These are phyloP conservation scores for Eucalyptus coolabah DNA, from an alignment of 345 rosid species.

Conservation along the genomic window DNA sequence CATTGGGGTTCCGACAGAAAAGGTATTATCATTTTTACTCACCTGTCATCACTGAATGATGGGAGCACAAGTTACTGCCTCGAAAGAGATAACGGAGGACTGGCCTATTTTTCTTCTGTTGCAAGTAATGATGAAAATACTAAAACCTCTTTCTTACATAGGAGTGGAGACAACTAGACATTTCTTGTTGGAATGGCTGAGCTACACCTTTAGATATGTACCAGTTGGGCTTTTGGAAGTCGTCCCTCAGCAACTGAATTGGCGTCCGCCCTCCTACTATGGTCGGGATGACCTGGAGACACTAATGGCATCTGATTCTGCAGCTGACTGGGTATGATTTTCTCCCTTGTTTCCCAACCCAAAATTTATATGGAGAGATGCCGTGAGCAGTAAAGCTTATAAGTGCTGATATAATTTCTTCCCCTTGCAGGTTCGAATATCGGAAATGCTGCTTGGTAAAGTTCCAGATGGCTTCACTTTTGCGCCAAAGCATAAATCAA, in stretches of 20 bases:
- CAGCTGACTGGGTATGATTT: constrained; percentile 84
- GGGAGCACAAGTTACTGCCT: background rate
- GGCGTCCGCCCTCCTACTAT: constrained; percentile 88
- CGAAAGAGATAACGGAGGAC: background rate
- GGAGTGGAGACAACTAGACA: constrained; percentile 93
- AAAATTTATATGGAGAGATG: too few relatives aligned
- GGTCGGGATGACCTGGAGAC: constrained; percentile 99
- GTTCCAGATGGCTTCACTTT: constrained; percentile 91
- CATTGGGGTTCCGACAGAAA: constrained; percentile 97
- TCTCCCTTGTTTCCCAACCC: background rate
- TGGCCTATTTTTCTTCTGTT: background rate
- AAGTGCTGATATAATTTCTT: background rate
- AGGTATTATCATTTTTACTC: constrained; percentile 23
- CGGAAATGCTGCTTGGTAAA: constrained; percentile 91
- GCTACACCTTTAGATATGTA: constrained; percentile 74
- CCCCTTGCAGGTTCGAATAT: constrained; percentile 51
- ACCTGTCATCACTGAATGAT: background rate
- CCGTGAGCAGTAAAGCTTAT: background rate
- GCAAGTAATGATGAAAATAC: background rate
- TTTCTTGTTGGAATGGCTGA: constrained; percentile 91
- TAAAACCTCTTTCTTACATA: background rate
- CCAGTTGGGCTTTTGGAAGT: constrained; percentile 88
- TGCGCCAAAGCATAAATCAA: constrained; percentile 90
- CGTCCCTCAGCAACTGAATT: constrained; percentile 66
- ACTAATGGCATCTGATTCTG: constrained; percentile 87